Conservation (phyloP, 768 basidiomycete species). For the Pleurotus salmoneostramineus region DNA sequence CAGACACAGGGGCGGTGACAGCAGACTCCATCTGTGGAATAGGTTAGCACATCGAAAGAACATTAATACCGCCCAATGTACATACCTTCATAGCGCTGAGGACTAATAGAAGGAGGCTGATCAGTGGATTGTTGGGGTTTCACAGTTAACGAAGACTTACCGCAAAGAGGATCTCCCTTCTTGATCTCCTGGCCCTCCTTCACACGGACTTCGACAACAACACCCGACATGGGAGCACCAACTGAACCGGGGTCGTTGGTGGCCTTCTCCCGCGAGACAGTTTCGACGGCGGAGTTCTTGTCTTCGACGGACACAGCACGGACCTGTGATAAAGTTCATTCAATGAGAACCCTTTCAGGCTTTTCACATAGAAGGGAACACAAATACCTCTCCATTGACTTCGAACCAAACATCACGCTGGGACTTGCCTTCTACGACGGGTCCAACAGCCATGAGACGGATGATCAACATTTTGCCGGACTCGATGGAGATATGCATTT, state of each 20-base stretch:
- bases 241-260: conserved; percentile 93
- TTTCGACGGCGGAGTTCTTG: conserved; percentile 95
- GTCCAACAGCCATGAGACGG: conserved; percentile 92
- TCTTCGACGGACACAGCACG: conserved; percentile 96
- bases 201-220: conserved; percentile 96
- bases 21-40: conserved; percentile 88
- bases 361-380: conserved; percentile 3
- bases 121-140: neutral
- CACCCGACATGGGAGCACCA: conserved; percentile 96
- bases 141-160: conserved; percentile 41
- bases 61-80: conserved; percentile 11
- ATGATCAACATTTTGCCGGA: conserved; percentile 96
- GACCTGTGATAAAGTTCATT: conserved; percentile 44
- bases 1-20: conserved; percentile 94
- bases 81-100: conserved; percentile 95
- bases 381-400: conserved; percentile 86
- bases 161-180: conserved; percentile 95
- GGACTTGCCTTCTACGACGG: conserved; percentile 87
- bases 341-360: conserved; percentile 6
- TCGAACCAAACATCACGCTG: conserved; percentile 98
- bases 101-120: conserved; percentile 39
- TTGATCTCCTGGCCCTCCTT: conserved; percentile 98
- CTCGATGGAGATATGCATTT: conserved; percentile 95
- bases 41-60: conserved; percentile 14
- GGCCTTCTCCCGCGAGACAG: conserved; percentile 91